Evolutionary conservation across 768 basidiomycete genomes (phyloP).

Genomic region (Dendrothele bispora): DNA sequence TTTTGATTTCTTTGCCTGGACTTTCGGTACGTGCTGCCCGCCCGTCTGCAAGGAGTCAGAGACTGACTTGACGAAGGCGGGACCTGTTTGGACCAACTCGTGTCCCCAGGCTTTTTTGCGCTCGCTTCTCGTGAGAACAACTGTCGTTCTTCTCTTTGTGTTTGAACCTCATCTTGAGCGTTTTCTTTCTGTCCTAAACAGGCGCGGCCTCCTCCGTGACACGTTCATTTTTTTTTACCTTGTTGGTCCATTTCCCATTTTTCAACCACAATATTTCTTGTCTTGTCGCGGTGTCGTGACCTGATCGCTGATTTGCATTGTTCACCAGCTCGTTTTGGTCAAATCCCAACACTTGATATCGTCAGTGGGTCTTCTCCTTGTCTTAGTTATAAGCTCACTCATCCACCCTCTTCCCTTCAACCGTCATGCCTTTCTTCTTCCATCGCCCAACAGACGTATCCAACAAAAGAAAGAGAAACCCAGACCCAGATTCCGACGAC

Average conservation of each 20-base stretch:
- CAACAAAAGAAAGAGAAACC: slow-evolving; percentile 47
- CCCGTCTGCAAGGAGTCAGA: background rate
- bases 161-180: slow-evolving; percentile 28
- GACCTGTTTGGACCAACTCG: slow-evolving; percentile 50
- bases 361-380: background rate
- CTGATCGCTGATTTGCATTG: slow-evolving; percentile 28
- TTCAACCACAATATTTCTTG: slow-evolving; percentile 1
- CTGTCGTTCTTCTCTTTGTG: background rate
- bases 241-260: slow-evolving; percentile 20
- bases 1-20: too few species aligned
- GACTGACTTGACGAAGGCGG: slow-evolving; percentile 29
- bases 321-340: slow-evolving; percentile 14
- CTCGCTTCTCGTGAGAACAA: slow-evolving; percentile 42
- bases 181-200: slow-evolving; percentile 23
- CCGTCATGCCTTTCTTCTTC: slow-evolving; percentile 16
- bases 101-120: slow-evolving; percentile 44
- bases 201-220: slow-evolving; percentile 74
- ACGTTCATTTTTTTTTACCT: slow-evolving; percentile 61
- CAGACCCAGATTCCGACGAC: slow-evolving; percentile 31
- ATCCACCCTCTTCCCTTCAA: slow-evolving; percentile 14
- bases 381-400: slow-evolving; percentile 30
- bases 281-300: slow-evolving; percentile 8
- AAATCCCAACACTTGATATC: background rate
- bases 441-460: slow-evolving; percentile 31
- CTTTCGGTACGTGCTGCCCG: too few species aligned